Conservation (phyloP, 106 monocot genomes). For the Dioscorea alata region DNA sequence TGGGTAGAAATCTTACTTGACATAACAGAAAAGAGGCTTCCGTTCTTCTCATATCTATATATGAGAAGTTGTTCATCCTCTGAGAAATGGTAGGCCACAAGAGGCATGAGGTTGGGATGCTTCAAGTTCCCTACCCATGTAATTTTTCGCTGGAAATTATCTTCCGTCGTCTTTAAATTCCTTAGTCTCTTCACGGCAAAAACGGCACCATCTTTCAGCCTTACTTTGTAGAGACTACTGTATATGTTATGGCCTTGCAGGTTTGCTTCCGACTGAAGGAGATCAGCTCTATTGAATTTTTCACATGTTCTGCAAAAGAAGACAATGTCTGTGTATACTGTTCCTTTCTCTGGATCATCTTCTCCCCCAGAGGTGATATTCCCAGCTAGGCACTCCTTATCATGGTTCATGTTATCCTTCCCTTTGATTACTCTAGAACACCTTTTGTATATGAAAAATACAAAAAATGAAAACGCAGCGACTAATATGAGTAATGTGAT, state of each 20-base stretch:
- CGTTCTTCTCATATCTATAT: conserved; percentile 9
- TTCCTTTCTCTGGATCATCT: not conserved
- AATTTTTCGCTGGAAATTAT: conserved; percentile 11
- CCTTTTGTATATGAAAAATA: conserved; percentile 1
- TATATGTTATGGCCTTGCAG: conserved; percentile 12
- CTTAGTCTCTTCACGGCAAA: conserved; percentile 22
- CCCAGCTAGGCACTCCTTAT: not conserved
- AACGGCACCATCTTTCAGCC: not conserved
- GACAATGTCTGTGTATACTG: not conserved
- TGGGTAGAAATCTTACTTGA: conserved; percentile 10
- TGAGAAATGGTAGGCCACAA: conserved; percentile 10
- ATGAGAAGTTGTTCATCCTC: conserved; percentile 16
- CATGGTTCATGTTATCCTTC: not conserved
- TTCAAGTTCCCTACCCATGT: conserved; percentile 15
- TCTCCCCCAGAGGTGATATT: not conserved
- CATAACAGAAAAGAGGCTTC: conserved; percentile 10
- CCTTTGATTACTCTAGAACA: not conserved
- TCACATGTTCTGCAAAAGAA: conserved; percentile 6
- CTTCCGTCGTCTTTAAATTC: conserved; percentile 3
- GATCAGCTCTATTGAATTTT: conserved; percentile 6
- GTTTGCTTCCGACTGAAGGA: conserved; percentile 15
- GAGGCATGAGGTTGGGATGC: conserved; percentile 17
- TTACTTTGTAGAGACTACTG: conserved; percentile 15
- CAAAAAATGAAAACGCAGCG: not conserved
- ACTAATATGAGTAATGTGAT: conserved; percentile 7